phyloP scores from a whole-genome alignment of 2,329 filamentous ascomycete genomes.

The Colletotrichum camelliae region DNA sequence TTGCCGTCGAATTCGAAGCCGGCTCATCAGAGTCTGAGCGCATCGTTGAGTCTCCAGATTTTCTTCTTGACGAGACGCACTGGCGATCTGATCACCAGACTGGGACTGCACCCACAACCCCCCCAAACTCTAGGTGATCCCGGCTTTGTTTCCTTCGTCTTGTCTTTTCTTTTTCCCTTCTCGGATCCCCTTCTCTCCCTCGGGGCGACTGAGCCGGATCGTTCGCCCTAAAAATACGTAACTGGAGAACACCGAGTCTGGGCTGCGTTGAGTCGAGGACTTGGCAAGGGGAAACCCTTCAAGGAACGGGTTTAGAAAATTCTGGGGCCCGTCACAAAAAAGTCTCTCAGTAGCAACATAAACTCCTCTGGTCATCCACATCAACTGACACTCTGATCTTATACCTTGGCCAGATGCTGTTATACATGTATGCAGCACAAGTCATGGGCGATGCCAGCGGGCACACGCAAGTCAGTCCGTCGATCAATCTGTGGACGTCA shows the following conservation, averaged over 20 bases:
- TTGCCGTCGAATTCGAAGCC: background rate
- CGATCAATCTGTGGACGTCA: background rate
- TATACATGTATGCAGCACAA: background rate
- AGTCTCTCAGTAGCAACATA: background rate
- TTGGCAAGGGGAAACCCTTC: background rate
- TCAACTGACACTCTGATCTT: background rate
- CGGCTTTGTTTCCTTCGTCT: background rate
- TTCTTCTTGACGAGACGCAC: background rate
- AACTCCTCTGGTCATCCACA: background rate
- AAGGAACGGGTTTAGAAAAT: background rate
- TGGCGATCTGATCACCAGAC: conserved; percentile 10
- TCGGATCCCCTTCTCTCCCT: background rate
- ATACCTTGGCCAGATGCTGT: background rate
- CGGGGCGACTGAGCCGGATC: background rate
- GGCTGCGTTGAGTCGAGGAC: background rate
- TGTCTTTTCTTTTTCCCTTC: background rate
- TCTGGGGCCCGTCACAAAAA: background rate
- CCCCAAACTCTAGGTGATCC: background rate
- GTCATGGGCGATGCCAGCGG: background rate
- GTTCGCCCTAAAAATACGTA: background rate
- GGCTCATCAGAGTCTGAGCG: background rate
- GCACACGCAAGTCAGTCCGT: background rate
- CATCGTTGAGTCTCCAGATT: background rate
- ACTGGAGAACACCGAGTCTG: background rate
- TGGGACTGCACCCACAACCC: background rate